Percentiles rank a stretch among this genome's conserved stretches.
Evolutionary conservation across 2,329 filamentous ascomycete species (phyloP).

Genomic region (Aspergillus niger): DNA sequence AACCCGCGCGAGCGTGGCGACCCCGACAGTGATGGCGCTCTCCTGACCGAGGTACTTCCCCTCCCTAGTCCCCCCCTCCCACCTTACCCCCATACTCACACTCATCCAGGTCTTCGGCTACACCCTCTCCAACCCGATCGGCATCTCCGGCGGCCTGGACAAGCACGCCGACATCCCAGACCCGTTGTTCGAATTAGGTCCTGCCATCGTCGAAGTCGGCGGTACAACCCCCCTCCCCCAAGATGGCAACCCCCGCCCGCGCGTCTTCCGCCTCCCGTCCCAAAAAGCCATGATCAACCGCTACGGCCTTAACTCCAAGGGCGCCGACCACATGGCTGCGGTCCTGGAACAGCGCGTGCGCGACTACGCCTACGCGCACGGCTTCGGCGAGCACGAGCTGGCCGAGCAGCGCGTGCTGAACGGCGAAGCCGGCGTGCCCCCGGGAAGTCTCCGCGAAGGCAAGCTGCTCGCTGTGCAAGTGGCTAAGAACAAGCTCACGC

Average conservation of each 20-base stretch:
- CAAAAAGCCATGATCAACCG: conserved; percentile 91
- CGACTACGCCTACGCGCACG: conserved; percentile 70
- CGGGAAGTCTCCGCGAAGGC: conserved; percentile 76
- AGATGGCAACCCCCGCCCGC: conserved; percentile 80
- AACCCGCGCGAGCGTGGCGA: conserved; percentile 80
- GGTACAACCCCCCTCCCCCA: conserved; percentile 88
- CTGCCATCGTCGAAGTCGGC: conserved; percentile 87
- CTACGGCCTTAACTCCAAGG: conserved; percentile 90
- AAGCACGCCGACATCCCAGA: conserved; percentile 91
- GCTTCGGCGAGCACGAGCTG: conserved; percentile 63
- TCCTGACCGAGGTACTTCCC: conserved; percentile 53
- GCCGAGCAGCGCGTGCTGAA: conserved; percentile 74
- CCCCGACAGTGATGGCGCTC: conserved; percentile 54
- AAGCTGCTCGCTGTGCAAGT: conserved; percentile 86
- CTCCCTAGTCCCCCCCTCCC: not conserved
- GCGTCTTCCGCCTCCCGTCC: conserved; percentile 82
- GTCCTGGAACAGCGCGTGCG: conserved; percentile 75
- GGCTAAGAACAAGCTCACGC: conserved; percentile 93
- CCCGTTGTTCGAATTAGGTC: conserved; percentile 78
- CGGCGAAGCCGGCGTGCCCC: conserved; percentile 73
- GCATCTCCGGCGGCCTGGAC: conserved; percentile 92
- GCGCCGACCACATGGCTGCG: conserved; percentile 82
- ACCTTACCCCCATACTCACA: not conserved
- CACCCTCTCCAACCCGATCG: conserved; percentile 79
- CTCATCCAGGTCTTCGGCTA: conserved; percentile 72